These are phyloP conservation scores for Cucumis cinereus DNA, from an alignment of 306 rosid genomes.

Conservation along the genomic window DNA sequence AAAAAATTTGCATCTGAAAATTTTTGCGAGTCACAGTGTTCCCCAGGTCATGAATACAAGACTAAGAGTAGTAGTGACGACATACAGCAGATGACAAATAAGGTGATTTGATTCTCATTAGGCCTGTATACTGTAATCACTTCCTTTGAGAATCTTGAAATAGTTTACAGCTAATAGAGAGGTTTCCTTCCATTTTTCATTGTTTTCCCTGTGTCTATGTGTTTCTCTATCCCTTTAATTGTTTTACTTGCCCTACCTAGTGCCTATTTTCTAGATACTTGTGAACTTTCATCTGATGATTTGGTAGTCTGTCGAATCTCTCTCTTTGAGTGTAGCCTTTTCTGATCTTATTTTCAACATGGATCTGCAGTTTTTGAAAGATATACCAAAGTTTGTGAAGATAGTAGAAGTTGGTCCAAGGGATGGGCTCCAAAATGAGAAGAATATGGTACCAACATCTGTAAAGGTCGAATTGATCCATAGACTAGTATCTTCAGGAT, in stretches of 20 bases:
- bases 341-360: slow-evolving; percentile 3
- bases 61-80: slow-evolving; percentile 19
- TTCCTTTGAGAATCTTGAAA: not conserved
- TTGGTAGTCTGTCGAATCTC: not conserved
- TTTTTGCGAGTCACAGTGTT: slow-evolving; percentile 29
- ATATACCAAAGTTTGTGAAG: slow-evolving; percentile 63
- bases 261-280: not conserved
- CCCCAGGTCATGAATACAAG: slow-evolving; percentile 26
- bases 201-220: not conserved
- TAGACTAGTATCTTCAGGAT: slow-evolving; percentile 59
- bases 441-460: slow-evolving; percentile 52
- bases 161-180: not conserved
- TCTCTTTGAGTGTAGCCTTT: not conserved
- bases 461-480: slow-evolving; percentile 67
- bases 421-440: slow-evolving; percentile 91
- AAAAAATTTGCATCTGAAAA: slow-evolving; percentile 24
- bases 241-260: not conserved
- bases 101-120: slow-evolving; percentile 30
- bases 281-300: not conserved
- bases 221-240: not conserved
- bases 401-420: slow-evolving; percentile 98
- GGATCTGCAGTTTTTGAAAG: slow-evolving; percentile 39
- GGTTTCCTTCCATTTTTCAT: not conserved
- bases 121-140: not conserved
- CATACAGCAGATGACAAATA: slow-evolving; percentile 21